Evolutionary conservation across 2,329 filamentous ascomycete species (phyloP).

Genomic region (Colletotrichum paranaense): DNA sequence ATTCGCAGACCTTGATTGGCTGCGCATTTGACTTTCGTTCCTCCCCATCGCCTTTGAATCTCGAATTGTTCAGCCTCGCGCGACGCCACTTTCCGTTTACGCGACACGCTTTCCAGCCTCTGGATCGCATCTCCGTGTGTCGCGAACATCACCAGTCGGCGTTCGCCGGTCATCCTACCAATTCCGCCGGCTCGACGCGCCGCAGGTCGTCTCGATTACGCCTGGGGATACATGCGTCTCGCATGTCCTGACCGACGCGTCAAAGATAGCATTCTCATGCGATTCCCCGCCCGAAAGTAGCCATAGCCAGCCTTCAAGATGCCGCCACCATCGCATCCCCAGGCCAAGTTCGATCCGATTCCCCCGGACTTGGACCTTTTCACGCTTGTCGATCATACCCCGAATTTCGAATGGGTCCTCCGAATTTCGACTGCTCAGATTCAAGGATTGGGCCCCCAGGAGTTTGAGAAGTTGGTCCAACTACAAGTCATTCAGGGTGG

Average conservation of each 20-base stretch:
- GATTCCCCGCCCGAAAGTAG: neutral
- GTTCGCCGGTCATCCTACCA: neutral
- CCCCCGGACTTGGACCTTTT: slow-evolving; percentile 85
- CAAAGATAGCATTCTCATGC: neutral
- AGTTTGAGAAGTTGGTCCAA: slow-evolving; percentile 87
- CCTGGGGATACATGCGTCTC: too few relatives aligned
- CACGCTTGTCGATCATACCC: slow-evolving; percentile 78
- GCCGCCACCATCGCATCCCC: slow-evolving; percentile 79
- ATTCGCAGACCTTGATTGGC: slow-evolving; percentile 1
- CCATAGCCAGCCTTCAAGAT: slow-evolving; percentile 60
- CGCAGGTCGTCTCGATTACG: neutral
- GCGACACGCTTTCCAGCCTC: slow-evolving; percentile 7
- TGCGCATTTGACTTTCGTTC: slow-evolving; percentile 5
- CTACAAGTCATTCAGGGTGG: slow-evolving; percentile 87
- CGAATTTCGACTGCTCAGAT: slow-evolving; percentile 85
- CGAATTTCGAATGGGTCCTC: slow-evolving; percentile 89
- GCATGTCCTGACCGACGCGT: neutral
- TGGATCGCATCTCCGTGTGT: neutral
- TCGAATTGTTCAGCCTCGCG: slow-evolving; percentile 6
- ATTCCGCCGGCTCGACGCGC: too few relatives aligned
- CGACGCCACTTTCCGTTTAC: slow-evolving; percentile 4
- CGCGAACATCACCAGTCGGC: neutral
- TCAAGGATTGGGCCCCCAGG: slow-evolving; percentile 77
- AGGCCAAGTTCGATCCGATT: slow-evolving; percentile 92
- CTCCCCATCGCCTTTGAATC: neutral